Evolutionary conservation across 306 rosid species (phyloP).

Genomic region (barrel medic (Medicago truncatula)): DNA sequence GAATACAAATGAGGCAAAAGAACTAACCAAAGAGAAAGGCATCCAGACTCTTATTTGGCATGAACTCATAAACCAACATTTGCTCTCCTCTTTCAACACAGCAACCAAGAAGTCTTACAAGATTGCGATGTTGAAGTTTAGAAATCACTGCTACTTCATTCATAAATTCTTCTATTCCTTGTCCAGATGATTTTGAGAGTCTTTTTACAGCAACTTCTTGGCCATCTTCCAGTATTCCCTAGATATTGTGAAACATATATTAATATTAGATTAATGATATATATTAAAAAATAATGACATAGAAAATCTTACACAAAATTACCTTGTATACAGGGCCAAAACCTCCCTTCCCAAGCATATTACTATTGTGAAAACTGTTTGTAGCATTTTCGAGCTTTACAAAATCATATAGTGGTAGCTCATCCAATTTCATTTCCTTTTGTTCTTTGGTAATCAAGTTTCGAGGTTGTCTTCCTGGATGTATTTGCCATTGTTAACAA

Average conservation of each 20-base stretch:
- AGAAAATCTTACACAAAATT: not conserved
- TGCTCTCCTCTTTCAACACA: too few species aligned
- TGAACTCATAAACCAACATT: too few species aligned
- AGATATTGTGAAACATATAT: not conserved
- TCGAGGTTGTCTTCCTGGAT: constrained; percentile 26
- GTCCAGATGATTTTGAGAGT: constrained; percentile 52
- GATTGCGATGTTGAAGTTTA: constrained; percentile 61
- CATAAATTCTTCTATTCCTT: constrained; percentile 56
- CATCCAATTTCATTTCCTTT: constrained; percentile 39
- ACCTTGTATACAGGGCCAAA: constrained; percentile 57
- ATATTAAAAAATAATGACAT: not conserved
- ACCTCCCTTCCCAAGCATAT: constrained; percentile 47
- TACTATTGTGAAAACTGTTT: constrained; percentile 37
- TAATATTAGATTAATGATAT: not conserved
- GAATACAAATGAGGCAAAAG: not conserved
- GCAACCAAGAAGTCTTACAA: too few species aligned
- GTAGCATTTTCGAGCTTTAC: constrained; percentile 47
- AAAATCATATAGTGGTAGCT: constrained; percentile 35
- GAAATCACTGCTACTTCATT: constrained; percentile 55
- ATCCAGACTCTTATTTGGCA: too few species aligned
- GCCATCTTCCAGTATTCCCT: constrained; percentile 50
- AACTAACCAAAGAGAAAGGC: constrained; percentile 60
- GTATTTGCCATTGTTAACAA: not conserved
- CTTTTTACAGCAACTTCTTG: constrained; percentile 57
- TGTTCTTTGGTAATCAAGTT: not conserved